A percentile compares a stretch with the other conserved stretches of the same genome.
Evolutionary conservation across 2,329 filamentous ascomycete species (phyloP).

Genomic region (Penicillium glabrum): DNA sequence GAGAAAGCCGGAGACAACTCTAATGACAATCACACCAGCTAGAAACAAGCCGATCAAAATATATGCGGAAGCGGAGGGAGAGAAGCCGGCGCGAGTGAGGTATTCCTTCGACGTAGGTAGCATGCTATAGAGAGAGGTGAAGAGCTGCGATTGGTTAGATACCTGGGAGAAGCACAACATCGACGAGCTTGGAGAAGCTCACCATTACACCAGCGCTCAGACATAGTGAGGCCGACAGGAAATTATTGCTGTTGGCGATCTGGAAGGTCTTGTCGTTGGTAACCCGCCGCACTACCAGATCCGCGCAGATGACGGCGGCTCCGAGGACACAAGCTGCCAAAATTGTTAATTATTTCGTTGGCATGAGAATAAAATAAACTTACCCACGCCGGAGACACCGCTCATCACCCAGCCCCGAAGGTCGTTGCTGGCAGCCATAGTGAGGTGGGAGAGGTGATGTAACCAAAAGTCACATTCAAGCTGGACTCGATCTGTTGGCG

Average conservation of each 20-base stretch:
- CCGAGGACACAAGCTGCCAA: constrained; percentile 61
- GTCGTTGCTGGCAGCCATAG: constrained; percentile 65
- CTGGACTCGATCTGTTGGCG: not conserved
- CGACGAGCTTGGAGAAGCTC: constrained; percentile 25
- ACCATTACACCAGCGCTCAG: constrained; percentile 97
- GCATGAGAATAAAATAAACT: constrained; percentile 9
- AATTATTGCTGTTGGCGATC: constrained; percentile 85
- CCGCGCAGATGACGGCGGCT: constrained; percentile 82
- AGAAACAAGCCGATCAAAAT: constrained; percentile 48
- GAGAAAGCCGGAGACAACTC: constrained; percentile 44
- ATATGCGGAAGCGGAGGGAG: constrained; percentile 62
- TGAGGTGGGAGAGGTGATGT: constrained; percentile 25
- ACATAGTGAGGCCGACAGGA: constrained; percentile 84
- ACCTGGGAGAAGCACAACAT: not conserved
- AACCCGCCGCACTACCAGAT: constrained; percentile 70
- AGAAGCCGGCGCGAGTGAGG: constrained; percentile 67
- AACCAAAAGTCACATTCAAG: constrained; percentile 2
- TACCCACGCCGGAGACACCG: constrained; percentile 75
- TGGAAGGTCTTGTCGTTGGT: constrained; percentile 75
- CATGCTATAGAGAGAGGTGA: constrained; percentile 91
- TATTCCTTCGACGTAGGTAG: constrained; percentile 82
- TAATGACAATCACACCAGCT: constrained; percentile 48
- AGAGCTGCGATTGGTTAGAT: constrained; percentile 59
- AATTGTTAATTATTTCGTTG: not conserved
- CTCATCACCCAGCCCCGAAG: constrained; percentile 91